A percentile compares a stretch with the other conserved stretches of the same genome.
These are phyloP conservation scores for Cryptosporidium canis DNA, from an alignment of 169 alveolate genomes.

Conservation along the genomic window DNA sequence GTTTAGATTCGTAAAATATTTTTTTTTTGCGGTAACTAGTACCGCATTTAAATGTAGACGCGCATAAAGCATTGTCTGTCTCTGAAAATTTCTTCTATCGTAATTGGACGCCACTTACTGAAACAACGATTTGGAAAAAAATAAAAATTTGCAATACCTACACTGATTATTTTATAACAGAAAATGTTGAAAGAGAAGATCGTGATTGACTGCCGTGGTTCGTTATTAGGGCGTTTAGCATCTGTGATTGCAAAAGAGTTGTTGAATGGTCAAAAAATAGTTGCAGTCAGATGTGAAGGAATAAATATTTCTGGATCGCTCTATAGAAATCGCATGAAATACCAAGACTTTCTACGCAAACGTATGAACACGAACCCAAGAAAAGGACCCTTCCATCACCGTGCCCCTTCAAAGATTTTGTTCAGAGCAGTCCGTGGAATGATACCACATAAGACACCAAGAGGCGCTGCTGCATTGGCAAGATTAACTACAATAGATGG, in stretches of 20 bases:
- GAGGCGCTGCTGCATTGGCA: slow-evolving; percentile 96
- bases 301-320: slow-evolving; percentile 95
- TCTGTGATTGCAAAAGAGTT: slow-evolving; percentile 98
- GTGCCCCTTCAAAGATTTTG: slow-evolving; percentile 97
- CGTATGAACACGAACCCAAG: slow-evolving; percentile 96
- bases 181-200: slow-evolving; percentile 86
- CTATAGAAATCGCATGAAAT: slow-evolving; percentile 93
- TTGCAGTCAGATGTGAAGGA: slow-evolving; percentile 96
- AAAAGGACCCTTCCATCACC: slow-evolving; percentile 95
- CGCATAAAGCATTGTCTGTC: slow-evolving; percentile 54
- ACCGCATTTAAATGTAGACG: slow-evolving; percentile 57
- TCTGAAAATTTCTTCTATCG: neutral
- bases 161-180: neutral
- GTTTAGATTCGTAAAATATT: neutral
- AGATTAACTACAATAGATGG: slow-evolving; percentile 94
- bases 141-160: neutral
- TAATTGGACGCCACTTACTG: neutral
- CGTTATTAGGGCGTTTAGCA: slow-evolving; percentile 98
- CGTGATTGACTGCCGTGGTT: slow-evolving; percentile 98
- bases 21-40: neutral
- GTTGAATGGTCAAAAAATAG: slow-evolving; percentile 96
- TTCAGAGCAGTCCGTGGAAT: slow-evolving; percentile 99
- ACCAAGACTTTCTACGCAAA: slow-evolving; percentile 93
- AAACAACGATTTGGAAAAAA: neutral
- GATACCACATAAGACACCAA: slow-evolving; percentile 97